Conservation (phyloP, 2,329 filamentous ascomycete species). For the Sclerotinia sclerotiorum region DNA sequence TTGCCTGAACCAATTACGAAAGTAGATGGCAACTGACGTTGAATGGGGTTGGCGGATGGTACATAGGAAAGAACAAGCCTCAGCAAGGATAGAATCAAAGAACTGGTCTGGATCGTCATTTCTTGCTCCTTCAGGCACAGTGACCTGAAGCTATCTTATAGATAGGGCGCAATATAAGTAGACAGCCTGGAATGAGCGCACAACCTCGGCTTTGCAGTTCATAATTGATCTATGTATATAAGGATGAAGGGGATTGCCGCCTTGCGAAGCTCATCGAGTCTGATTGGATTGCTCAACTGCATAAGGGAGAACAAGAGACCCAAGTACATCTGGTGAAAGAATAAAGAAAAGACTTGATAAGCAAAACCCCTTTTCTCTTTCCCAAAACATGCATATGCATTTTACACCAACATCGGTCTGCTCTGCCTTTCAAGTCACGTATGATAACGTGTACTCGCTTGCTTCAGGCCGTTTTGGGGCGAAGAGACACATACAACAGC, state of each 20-base stretch:
- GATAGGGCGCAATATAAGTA: background rate
- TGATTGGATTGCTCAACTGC: too few relatives aligned
- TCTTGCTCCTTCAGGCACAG: background rate
- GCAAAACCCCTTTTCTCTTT: background rate
- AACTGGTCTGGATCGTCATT: background rate
- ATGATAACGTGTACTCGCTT: background rate
- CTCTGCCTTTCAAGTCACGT: background rate
- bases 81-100: background rate
- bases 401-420: background rate
- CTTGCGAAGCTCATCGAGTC: background rate
- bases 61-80: background rate
- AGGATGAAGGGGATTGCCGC: background rate
- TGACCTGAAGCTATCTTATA: background rate
- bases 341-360: background rate
- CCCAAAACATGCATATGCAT: background rate
- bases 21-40: background rate
- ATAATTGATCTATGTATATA: background rate
- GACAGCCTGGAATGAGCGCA: too few relatives aligned
- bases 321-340: too few relatives aligned
- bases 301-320: background rate
- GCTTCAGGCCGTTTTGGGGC: background rate
- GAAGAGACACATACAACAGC: background rate
- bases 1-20: background rate
- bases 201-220: background rate
- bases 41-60: too few relatives aligned